Evolutionary conservation across 345 rosid species (phyloP).

Genomic region (Hibiscus tridactylites): DNA sequence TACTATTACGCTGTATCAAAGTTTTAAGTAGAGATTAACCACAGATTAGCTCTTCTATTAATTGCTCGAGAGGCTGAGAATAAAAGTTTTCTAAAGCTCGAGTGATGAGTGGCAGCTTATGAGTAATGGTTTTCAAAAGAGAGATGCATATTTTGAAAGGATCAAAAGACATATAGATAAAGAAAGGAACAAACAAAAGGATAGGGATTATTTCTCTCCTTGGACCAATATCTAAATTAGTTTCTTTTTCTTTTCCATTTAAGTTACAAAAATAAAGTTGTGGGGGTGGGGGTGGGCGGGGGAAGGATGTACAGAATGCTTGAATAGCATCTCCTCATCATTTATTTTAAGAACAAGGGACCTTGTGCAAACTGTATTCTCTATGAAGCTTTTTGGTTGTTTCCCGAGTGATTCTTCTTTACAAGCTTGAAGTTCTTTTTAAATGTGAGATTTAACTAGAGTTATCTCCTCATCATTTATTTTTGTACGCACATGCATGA

Average conservation of each 20-base stretch:
- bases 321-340: background rate
- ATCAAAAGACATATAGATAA: background rate
- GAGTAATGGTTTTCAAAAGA: background rate
- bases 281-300: background rate
- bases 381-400: background rate
- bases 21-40: background rate
- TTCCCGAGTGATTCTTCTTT: background rate
- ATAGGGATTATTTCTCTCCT: background rate
- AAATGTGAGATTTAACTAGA: background rate
- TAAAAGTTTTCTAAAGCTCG: background rate
- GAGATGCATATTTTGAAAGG: too few relatives aligned
- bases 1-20: background rate
- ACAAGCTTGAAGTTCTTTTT: background rate
- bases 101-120: background rate
- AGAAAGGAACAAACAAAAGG: background rate
- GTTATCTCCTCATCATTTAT: background rate
- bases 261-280: background rate
- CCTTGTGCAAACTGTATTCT: background rate
- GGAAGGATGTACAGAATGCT: background rate
- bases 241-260: background rate
- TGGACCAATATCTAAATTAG: background rate
- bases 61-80: background rate
- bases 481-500: background rate
- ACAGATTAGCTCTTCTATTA: background rate
- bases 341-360: background rate